Conservation (phyloP, 345 rosid species). For the Eucalyptus dawsonii region DNA sequence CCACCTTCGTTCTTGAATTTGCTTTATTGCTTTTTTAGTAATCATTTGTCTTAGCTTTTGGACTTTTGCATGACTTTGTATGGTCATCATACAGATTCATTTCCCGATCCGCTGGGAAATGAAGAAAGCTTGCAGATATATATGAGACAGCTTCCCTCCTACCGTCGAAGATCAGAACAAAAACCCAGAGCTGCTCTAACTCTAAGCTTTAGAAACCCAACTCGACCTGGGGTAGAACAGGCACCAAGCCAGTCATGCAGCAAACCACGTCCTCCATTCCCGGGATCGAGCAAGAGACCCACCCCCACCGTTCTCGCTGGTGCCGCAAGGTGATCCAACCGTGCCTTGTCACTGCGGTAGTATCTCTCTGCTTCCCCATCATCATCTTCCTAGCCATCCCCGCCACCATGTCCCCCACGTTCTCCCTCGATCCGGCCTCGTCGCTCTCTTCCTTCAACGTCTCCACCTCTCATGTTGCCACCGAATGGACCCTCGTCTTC, state of each 20-base stretch:
- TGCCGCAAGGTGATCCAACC: neutral
- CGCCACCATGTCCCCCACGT: neutral
- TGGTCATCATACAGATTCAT: too few relatives aligned
- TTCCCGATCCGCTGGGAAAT: too few relatives aligned
- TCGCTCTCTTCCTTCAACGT: too few relatives aligned
- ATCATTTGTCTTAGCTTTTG: too few relatives aligned
- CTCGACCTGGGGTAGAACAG: neutral
- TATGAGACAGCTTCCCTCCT: too few relatives aligned
- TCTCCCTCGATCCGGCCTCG: too few relatives aligned
- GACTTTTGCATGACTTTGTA: too few relatives aligned
- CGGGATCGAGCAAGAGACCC: neutral
- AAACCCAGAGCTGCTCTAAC: too few relatives aligned
- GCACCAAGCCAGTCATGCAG: neutral
- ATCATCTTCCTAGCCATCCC: neutral
- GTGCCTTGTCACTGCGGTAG: accelerated
- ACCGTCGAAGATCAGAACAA: too few relatives aligned
- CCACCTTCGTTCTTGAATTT: too few relatives aligned
- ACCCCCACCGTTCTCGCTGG: neutral
- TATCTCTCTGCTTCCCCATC: neutral
- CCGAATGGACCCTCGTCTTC: neutral
- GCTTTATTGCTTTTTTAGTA: too few relatives aligned
- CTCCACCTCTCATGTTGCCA: neutral
- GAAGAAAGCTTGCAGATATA: too few relatives aligned
- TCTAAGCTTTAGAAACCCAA: neutral
- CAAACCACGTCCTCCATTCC: neutral